phyloP scores from a whole-genome alignment of 345 rosid species.

The Hibiscus syriacus region DNA sequence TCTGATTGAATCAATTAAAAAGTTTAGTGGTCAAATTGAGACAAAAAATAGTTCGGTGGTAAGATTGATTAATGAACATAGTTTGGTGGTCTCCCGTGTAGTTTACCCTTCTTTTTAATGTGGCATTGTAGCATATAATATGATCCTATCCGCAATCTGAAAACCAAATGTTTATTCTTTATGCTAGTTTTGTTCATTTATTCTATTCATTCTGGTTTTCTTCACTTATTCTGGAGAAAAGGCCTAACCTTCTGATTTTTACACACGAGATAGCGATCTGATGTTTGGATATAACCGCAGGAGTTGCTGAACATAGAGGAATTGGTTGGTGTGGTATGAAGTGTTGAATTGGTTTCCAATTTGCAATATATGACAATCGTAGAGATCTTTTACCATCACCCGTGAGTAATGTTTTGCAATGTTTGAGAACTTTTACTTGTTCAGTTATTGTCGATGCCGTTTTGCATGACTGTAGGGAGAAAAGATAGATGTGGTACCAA shows the following conservation, averaged over 20 bases:
- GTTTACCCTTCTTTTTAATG: constrained; percentile 18
- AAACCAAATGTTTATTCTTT: neutral
- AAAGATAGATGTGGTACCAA: neutral
- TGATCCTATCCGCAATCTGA: neutral
- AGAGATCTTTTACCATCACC: neutral
- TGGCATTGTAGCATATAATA: neutral
- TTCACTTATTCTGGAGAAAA: too few relatives aligned
- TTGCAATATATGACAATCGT: neutral
- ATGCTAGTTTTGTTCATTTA: neutral
- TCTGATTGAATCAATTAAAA: too few relatives aligned
- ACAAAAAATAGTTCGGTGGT: too few relatives aligned
- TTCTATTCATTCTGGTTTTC: too few relatives aligned
- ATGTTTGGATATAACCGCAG: neutral
- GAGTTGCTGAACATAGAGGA: neutral
- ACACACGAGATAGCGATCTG: neutral
- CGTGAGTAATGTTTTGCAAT: neutral
- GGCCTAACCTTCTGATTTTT: too few relatives aligned
- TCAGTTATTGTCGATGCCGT: neutral
- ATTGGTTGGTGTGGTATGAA: neutral
- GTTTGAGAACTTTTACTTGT: neutral
- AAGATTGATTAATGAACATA: too few relatives aligned
- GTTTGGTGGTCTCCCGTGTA: too few relatives aligned
- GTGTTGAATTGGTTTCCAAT: neutral
- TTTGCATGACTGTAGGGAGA: too few relatives aligned
- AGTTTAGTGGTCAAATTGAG: too few relatives aligned